Percentiles rank a stretch among this genome's conserved stretches.
Evolutionary conservation across 441 rosid species (phyloP).

Genomic region (Erodium trifolium): DNA sequence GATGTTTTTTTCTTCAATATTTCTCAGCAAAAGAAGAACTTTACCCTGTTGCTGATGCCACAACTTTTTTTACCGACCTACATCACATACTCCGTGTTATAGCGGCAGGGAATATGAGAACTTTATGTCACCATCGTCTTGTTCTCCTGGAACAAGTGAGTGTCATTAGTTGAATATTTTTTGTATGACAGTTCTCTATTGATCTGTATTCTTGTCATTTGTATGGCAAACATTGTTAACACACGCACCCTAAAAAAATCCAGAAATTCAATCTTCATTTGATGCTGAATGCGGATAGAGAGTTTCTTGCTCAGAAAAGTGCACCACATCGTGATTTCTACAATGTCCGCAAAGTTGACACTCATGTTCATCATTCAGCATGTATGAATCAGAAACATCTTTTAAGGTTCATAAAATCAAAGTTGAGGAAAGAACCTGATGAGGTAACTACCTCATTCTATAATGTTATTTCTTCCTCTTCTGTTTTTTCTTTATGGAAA

Average conservation of each 20-base stretch:
- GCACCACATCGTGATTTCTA: neutral
- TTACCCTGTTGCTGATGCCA: slow-evolving; percentile 89
- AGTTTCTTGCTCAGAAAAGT: slow-evolving; percentile 82
- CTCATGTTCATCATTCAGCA: slow-evolving; percentile 97
- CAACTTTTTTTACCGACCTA: slow-evolving; percentile 89
- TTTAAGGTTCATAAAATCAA: slow-evolving; percentile 93
- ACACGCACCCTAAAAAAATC: slow-evolving; percentile 4
- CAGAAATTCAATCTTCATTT: slow-evolving; percentile 98
- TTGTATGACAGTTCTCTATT: neutral
- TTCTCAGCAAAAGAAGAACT: slow-evolving; percentile 66
- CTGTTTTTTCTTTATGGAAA: neutral
- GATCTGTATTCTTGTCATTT: slow-evolving; percentile 8
- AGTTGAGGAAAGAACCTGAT: slow-evolving; percentile 92
- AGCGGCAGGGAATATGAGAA: slow-evolving; percentile 89
- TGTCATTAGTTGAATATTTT: neutral
- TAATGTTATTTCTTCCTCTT: neutral
- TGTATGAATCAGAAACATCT: slow-evolving; percentile 99
- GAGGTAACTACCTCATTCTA: slow-evolving; percentile 47
- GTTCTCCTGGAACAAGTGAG: slow-evolving; percentile 90
- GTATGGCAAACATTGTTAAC: slow-evolving; percentile 20
- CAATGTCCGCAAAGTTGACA: slow-evolving; percentile 68
- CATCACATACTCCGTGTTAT: slow-evolving; percentile 79
- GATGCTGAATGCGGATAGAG: slow-evolving; percentile 98
- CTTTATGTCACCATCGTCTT: slow-evolving; percentile 85
- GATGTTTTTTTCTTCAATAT: neutral